phyloP scores from a whole-genome alignment of 2,329 filamentous ascomycete genomes.

The Xylaria sp. region DNA sequence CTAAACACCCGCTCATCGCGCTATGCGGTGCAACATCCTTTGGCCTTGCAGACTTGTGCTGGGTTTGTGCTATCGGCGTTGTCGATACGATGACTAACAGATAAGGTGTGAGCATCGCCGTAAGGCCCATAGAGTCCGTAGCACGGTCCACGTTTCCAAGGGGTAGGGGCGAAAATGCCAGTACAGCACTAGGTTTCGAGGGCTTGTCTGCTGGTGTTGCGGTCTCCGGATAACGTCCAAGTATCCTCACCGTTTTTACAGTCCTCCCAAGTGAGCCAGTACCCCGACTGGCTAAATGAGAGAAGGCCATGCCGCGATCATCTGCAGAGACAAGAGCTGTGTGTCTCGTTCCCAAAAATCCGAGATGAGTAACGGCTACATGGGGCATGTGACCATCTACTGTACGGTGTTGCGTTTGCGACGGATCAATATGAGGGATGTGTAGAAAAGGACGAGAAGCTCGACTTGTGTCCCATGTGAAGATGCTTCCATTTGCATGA shows the following conservation, averaged over 20 bases:
- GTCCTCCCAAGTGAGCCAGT: conserved; percentile 85
- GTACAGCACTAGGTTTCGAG: conserved; percentile 91
- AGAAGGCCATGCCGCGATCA: conserved; percentile 96
- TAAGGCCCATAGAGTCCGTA: conserved; percentile 88
- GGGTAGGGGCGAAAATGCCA: conserved; percentile 90
- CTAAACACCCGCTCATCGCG: conserved; percentile 90
- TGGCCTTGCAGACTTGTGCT: conserved; percentile 90
- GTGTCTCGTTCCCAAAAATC: conserved; percentile 91
- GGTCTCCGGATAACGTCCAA: conserved; percentile 87
- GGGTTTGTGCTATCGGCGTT: conserved; percentile 93
- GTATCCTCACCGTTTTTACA: conserved; percentile 88
- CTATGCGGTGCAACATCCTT: conserved; percentile 92
- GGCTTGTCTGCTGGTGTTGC: conserved; percentile 71
- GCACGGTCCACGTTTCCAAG: conserved; percentile 92
- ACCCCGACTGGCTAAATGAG: conserved; percentile 91
- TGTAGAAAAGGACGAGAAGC: conserved; percentile 89
- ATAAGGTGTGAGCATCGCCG: conserved; percentile 95
- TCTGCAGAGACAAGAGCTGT: conserved; percentile 96
- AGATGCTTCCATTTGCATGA: conserved; percentile 90
- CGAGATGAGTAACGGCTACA: conserved; percentile 86
- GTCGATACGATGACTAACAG: conserved; percentile 96
- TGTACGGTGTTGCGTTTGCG: conserved; percentile 72
- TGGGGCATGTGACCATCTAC: conserved; percentile 84
- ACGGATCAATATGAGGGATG: conserved; percentile 79
- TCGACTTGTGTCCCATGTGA: conserved; percentile 92